A percentile compares a stretch with the other conserved stretches of the same genome.
Conservation (phyloP, 805 yeast species). For the Nakazawaea ambrosiae region DNA sequence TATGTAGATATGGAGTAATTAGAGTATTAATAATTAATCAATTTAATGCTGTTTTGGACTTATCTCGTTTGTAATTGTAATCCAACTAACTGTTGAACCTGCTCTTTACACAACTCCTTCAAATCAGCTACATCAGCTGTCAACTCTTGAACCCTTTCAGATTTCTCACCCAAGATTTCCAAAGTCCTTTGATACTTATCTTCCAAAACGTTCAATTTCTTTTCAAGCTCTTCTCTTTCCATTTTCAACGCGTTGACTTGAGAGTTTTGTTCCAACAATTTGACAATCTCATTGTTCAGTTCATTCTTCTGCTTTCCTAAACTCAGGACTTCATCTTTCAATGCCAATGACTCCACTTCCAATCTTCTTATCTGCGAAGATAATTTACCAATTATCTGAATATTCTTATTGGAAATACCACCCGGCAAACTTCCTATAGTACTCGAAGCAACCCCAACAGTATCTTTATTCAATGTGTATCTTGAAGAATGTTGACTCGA, state of each 20-base stretch:
- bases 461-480: slow-evolving; percentile 5
- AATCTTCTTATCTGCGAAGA: slow-evolving; percentile 70
- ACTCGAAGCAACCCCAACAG: slow-evolving; percentile 1
- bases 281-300: slow-evolving; percentile 62
- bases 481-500: slow-evolving; percentile 8
- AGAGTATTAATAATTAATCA: no score
- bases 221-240: slow-evolving; percentile 25
- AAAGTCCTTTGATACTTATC: slow-evolving; percentile 44
- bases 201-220: slow-evolving; percentile 29
- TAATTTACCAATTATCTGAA: slow-evolving; percentile 69
- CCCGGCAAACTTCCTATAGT: slow-evolving; percentile 2
- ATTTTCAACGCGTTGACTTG: slow-evolving; percentile 26
- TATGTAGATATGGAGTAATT: no score
- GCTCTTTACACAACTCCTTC: slow-evolving; percentile 75
- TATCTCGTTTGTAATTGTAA: no score
- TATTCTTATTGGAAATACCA: slow-evolving; percentile 17
- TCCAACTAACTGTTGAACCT: slow-evolving; percentile 81
- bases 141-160: slow-evolving; percentile 79
- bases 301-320: slow-evolving; percentile 52
- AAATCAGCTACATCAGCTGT: slow-evolving; percentile 84
- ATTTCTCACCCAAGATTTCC: slow-evolving; percentile 76
- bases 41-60: no score
- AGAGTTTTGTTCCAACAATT: slow-evolving; percentile 49
- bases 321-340: slow-evolving; percentile 54
- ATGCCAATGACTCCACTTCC: slow-evolving; percentile 66